Percentiles rank a stretch among this genome's conserved stretches.
phyloP scores from a whole-genome alignment of 805 yeast genomes.

The Candida boleticola region DNA sequence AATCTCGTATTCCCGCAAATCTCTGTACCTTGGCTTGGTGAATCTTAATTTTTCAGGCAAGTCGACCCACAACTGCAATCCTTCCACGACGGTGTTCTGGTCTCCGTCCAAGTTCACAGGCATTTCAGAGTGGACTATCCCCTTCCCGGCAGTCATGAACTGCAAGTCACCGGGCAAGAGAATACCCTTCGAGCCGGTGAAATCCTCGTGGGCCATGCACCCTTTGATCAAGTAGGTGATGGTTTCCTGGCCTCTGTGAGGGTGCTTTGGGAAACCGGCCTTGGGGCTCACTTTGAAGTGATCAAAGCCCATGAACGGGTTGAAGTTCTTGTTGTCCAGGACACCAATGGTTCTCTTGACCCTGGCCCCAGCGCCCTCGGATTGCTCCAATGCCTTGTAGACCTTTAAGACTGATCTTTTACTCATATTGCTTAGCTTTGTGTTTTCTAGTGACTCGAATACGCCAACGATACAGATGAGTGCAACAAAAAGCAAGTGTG shows the following conservation, averaged over 20 bases:
- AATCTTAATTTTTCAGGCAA: slow-evolving; percentile 63
- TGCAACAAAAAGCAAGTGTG: background rate
- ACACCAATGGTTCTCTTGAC: slow-evolving; percentile 82
- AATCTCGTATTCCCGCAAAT: slow-evolving; percentile 19
- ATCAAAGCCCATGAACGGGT: slow-evolving; percentile 80
- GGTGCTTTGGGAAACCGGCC: slow-evolving; percentile 48
- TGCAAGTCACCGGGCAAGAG: slow-evolving; percentile 22
- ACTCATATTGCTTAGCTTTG: slow-evolving; percentile 5
- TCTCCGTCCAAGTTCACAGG: slow-evolving; percentile 54
- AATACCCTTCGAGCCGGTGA: slow-evolving; percentile 22
- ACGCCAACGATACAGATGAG: too few relatives aligned
- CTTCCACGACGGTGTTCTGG: slow-evolving; percentile 33
- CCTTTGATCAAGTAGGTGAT: slow-evolving; percentile 32
- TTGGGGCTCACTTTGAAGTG: slow-evolving; percentile 58
- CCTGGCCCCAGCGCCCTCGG: slow-evolving; percentile 83
- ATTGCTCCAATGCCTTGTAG: slow-evolving; percentile 58
- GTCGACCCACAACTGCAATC: slow-evolving; percentile 89
- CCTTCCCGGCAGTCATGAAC: slow-evolving; percentile 25
- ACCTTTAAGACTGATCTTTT: slow-evolving; percentile 30
- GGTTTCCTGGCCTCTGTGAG: slow-evolving; percentile 40
- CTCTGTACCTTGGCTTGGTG: slow-evolving; percentile 18
- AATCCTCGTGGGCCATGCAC: slow-evolving; percentile 36
- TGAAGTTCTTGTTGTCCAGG: slow-evolving; percentile 63
- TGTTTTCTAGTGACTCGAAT: background rate
- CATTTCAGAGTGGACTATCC: slow-evolving; percentile 36